Evolutionary conservation across 106 monocot genomes (phyloP), one percentile per base, ranked within the genome.

Genomic region (Iris macrosiphon): DNA sequence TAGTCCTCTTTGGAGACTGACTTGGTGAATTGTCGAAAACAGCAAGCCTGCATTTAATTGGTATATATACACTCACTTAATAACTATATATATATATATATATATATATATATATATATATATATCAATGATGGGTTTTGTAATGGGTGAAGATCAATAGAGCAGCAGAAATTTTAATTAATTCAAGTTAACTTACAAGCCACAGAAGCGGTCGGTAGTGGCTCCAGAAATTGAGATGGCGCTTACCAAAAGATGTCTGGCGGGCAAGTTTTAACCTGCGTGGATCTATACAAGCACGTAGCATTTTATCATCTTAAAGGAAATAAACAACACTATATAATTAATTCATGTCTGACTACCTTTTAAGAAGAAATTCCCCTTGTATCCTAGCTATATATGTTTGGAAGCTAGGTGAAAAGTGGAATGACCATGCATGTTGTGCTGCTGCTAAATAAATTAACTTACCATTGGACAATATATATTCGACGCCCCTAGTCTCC

Each of bases 1-100:
- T 80, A 80, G 55, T 80, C 79, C 13, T 70, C 74, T 66, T 68
- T 74, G 0, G 74, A 61, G 0, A 80, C 74, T 1, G 74, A 47
- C 16, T 47, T 41, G 12, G 38, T 47, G 23, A 74, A 51, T 18
- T 80, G 74, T n/a, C 74, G 43, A 7, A 64, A 13, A 13, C 52
- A 70, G 51, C 79, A 80, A 40, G 54, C 73, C 79, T 80, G 23
- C 25, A 69, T 16, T 62, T 42, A 45, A 18, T 5, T 28, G n/a
- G 29, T 17, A 8, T 27, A 55, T 49, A 29, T 33, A 6, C 3
- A 14, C 0, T 49, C 4, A 35, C 4, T 35, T 35, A 35, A 6
- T 35, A 6, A 35, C 34, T 35, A 35, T 10, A 35, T 6, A 35
- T 35, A 35, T 6, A 6, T 35, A 35, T 35, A n/a, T n/a, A n/a